A percentile compares a stretch with the other conserved stretches of the same genome.
phyloP scores from a whole-genome alignment of 2,329 filamentous ascomycete genomes.

The Amphichorda felina region DNA sequence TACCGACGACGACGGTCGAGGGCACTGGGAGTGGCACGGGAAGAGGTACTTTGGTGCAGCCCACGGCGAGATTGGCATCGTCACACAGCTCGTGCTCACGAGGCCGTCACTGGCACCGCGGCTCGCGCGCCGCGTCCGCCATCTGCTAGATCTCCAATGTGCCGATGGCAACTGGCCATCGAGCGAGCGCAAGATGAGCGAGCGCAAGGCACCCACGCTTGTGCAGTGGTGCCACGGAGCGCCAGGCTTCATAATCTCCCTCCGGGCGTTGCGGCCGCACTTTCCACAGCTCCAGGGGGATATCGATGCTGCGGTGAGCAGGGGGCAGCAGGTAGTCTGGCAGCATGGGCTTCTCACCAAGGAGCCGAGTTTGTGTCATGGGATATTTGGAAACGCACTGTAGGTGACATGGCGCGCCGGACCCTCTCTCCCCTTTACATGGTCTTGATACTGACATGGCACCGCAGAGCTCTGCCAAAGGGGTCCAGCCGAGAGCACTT shows the following conservation, averaged over 20 bases:
- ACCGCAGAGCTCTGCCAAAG: conserved; percentile 15
- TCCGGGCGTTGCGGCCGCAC: conserved; percentile 40
- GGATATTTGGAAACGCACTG: conserved; percentile 52
- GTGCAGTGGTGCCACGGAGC: conserved; percentile 60
- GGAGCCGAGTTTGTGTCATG: conserved; percentile 54
- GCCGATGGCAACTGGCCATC: conserved; percentile 53
- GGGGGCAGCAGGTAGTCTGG: conserved; percentile 40
- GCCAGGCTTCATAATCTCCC: conserved; percentile 47
- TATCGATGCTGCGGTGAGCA: conserved; percentile 39
- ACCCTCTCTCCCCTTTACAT: too few species aligned
- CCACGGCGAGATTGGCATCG: conserved; percentile 57
- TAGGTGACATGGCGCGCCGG: conserved; percentile 36
- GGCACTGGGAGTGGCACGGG: conserved; percentile 50
- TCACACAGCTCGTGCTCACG: conserved; percentile 55
- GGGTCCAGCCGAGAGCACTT: conserved; percentile 36
- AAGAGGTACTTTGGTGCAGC: conserved; percentile 53
- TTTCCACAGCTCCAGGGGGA: conserved; percentile 41
- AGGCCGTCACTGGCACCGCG: conserved; percentile 39
- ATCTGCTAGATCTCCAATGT: conserved; percentile 46
- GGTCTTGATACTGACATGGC: not conserved
- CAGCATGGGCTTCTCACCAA: conserved; percentile 49
- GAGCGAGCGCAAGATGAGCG: conserved; percentile 30
- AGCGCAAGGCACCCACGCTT: conserved; percentile 26
- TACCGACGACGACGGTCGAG: conserved; percentile 25
- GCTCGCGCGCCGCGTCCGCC: conserved; percentile 38